Percentiles rank a stretch among this genome's conserved stretches.
Evolutionary conservation across 768 basidiomycete genomes (phyloP).

Genomic region (Phaffia tasmanica): DNA sequence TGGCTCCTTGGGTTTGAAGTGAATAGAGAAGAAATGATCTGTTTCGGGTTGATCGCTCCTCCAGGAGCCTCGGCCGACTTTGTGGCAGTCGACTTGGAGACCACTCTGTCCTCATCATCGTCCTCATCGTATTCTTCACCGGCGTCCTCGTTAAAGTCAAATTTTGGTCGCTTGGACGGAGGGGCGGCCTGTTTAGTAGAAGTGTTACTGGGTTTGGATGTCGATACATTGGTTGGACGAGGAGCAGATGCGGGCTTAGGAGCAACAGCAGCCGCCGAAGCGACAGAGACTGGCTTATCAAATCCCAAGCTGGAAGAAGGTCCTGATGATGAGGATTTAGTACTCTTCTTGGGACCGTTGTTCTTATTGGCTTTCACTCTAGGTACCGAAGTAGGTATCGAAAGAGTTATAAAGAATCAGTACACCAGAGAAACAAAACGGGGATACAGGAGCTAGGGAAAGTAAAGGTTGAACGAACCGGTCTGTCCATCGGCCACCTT

Average conservation of each 20-base stretch:
- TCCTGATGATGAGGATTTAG: conserved; percentile 11
- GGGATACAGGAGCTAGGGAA: neutral
- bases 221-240: neutral
- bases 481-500: conserved; percentile 42
- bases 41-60: conserved; percentile 26
- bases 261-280: conserved; percentile 27
- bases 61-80: neutral
- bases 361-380: conserved; percentile 64
- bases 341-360: conserved; percentile 18
- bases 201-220: conserved; percentile 28
- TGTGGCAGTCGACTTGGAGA: neutral
- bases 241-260: conserved; percentile 31
- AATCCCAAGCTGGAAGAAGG: neutral
- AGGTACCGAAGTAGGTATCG: neutral
- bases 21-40: conserved; percentile 77
- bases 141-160: conserved; percentile 19
- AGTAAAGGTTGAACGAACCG: conserved; percentile 43
- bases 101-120: conserved; percentile 23
- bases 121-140: conserved; percentile 26
- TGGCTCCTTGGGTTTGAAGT: conserved; percentile 50
- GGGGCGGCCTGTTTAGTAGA: conserved; percentile 25
- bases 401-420: neutral
- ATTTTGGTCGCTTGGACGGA: conserved; percentile 13
- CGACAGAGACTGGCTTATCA: neutral
- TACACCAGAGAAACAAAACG: neutral